These are phyloP conservation scores for Suillus alpinus DNA, from an alignment of 768 basidiomycete species.

Conservation along the genomic window DNA sequence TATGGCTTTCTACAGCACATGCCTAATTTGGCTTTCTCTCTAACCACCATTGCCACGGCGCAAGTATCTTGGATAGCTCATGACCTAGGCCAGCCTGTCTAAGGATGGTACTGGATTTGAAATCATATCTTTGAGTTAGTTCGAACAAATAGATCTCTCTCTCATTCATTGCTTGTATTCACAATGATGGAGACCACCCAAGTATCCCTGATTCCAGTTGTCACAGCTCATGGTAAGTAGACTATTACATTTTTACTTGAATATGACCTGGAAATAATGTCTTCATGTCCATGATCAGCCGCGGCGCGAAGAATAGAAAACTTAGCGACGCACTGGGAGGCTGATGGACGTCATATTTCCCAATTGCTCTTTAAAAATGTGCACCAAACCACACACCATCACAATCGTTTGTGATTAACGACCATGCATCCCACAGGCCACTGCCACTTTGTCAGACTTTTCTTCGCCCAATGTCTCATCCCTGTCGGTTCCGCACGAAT, in stretches of 20 bases:
- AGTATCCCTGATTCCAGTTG: neutral
- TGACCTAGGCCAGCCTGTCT: neutral
- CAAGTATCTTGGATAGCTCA: neutral
- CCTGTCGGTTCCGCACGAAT: neutral
- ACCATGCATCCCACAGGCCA: neutral
- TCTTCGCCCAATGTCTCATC: neutral
- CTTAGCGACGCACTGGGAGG: neutral
- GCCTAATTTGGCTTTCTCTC: slow-evolving; percentile 1
- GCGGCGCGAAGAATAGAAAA: neutral
- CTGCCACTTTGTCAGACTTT: neutral
- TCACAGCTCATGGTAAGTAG: neutral
- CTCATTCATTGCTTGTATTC: neutral
- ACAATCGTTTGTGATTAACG: neutral
- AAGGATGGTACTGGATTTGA: neutral
- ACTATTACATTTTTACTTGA: neutral
- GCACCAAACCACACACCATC: neutral
- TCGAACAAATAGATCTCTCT: neutral
- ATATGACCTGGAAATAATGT: neutral
- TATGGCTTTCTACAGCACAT: slow-evolving; percentile 1
- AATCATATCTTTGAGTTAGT: neutral
- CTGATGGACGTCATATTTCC: neutral
- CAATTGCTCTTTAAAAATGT: neutral
- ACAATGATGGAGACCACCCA: neutral
- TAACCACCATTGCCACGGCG: neutral
- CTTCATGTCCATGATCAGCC: neutral